Percentiles rank a stretch among this genome's conserved stretches.
These are phyloP conservation scores for Lepidium africanum DNA, from an alignment of 345 rosid species.

Conservation along the genomic window DNA sequence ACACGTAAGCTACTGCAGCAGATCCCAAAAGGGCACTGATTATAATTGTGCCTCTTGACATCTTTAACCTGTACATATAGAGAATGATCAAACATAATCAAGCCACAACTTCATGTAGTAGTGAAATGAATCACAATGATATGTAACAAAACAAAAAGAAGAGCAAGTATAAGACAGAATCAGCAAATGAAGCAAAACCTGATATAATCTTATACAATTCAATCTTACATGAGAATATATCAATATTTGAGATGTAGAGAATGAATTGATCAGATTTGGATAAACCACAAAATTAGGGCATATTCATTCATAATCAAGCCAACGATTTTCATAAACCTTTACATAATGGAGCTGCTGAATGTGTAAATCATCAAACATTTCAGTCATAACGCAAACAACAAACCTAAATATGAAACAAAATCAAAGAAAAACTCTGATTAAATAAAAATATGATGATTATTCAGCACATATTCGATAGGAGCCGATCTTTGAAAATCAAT, in stretches of 20 bases:
- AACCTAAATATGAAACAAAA: neutral
- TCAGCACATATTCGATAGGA: neutral
- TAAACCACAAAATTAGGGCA: neutral
- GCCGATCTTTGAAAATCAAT: neutral
- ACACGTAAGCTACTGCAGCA: conserved; percentile 49
- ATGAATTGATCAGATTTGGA: neutral
- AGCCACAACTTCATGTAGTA: neutral
- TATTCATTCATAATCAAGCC: neutral
- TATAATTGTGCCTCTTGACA: conserved; percentile 41
- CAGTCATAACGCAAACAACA: neutral
- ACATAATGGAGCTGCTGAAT: neutral
- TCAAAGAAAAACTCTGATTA: too few relatives aligned
- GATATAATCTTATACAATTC: neutral
- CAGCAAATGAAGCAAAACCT: neutral
- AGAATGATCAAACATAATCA: neutral
- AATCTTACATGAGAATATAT: too few relatives aligned
- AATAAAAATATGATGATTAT: neutral
- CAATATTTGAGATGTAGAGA: too few relatives aligned
- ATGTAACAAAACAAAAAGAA: neutral
- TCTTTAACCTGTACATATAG: neutral
- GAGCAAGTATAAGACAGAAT: neutral
- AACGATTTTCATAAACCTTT: neutral
- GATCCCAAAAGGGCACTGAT: conserved; percentile 46
- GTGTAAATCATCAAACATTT: neutral
- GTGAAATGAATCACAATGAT: neutral